Conservation (phyloP, 176 grass and related monocot genomes). For the Pontederia crassipes region DNA sequence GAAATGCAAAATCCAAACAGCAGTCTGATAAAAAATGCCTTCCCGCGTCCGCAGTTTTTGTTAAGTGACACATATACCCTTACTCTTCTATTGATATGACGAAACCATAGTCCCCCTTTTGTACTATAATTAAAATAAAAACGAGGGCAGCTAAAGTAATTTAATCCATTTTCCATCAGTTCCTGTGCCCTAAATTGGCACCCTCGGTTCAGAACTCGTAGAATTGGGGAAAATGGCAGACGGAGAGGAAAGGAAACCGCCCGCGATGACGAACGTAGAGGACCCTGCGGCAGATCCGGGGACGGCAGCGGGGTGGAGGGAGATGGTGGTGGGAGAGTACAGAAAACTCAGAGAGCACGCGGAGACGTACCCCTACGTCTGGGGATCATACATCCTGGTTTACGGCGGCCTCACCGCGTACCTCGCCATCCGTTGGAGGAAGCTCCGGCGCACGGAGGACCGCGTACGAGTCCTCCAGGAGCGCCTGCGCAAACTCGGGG, state of each 20-base stretch:
- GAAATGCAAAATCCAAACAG: neutral
- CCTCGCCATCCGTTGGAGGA: conserved; percentile 63
- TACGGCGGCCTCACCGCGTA: conserved; percentile 62
- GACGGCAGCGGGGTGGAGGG: conserved; percentile 15
- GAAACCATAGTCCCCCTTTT: no score
- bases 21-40: no score
- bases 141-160: no score
- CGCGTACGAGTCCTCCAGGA: conserved; percentile 60
- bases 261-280: neutral
- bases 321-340: conserved; percentile 49
- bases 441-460: conserved; percentile 86
- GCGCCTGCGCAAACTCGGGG: conserved; percentile 57
- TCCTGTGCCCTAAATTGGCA: no score
- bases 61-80: no score
- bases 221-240: no score
- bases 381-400: conserved; percentile 96
- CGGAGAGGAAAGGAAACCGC: no score
- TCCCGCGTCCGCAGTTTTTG: no score
- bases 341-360: conserved; percentile 78
- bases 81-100: no score
- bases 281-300: conserved; percentile 12
- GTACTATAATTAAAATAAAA: no score
- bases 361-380: conserved; percentile 90
- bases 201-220: no score
- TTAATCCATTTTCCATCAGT: no score